Evolutionary conservation across 2,329 filamentous ascomycete species (phyloP).

Genomic region (Pseudogymnoascus sp.): DNA sequence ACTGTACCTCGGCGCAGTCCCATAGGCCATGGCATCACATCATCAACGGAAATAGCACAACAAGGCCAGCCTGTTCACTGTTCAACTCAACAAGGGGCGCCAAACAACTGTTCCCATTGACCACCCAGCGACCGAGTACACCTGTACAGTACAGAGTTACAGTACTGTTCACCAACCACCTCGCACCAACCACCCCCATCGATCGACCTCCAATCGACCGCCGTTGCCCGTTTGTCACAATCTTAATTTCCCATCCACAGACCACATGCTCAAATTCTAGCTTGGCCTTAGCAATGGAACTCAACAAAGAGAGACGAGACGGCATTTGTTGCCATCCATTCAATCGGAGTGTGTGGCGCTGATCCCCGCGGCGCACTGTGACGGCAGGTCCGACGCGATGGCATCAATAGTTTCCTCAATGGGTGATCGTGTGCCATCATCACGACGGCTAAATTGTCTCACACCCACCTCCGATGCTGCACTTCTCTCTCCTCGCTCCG

Average conservation of each 20-base stretch:
- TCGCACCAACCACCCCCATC: neutral
- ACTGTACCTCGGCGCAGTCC: neutral
- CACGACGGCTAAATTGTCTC: constrained; percentile 2
- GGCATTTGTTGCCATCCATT: neutral
- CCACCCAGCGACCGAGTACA: constrained; percentile 3
- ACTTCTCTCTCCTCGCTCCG: neutral
- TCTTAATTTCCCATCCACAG: neutral
- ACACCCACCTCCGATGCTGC: neutral
- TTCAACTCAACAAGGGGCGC: neutral
- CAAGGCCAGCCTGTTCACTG: neutral
- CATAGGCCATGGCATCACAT: neutral
- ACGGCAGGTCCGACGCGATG: neutral
- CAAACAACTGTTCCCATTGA: constrained; percentile 2
- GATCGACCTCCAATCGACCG: neutral
- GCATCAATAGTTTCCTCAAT: neutral
- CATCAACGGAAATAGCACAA: neutral
- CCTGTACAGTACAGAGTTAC: neutral
- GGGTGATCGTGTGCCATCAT: constrained; percentile 7
- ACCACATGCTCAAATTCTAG: constrained; percentile 2
- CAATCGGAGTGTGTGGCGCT: neutral
- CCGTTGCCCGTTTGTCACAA: constrained; percentile 5
- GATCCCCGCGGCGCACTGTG: neutral
- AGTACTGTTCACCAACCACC: neutral
- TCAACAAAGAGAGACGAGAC: neutral
- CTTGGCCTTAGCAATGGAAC: no score